These are phyloP conservation scores for Rosa hybrid DNA, from an alignment of 331 rosid genomes.

Conservation along the genomic window DNA sequence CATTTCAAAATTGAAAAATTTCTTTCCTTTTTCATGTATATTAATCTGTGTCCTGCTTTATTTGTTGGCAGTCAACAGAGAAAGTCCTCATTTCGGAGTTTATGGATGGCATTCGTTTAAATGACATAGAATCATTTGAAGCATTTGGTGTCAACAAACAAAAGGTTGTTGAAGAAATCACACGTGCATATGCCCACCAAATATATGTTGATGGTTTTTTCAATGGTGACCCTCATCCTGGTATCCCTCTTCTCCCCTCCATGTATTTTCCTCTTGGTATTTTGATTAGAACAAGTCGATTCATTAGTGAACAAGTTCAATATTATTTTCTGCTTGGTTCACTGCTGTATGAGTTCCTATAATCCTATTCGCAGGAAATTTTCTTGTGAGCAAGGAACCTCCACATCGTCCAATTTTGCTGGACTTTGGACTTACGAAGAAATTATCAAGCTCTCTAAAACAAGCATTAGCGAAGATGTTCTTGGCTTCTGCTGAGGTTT, in stretches of 20 bases:
- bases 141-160: conserved; percentile 81
- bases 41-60: conserved; percentile 29
- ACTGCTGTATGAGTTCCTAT: conserved; percentile 18
- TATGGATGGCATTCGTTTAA: conserved; percentile 97
- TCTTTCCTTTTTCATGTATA: background rate
- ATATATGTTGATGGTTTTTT: conserved; percentile 96
- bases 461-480: conserved; percentile 98
- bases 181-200: conserved; percentile 96
- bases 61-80: conserved; percentile 75
- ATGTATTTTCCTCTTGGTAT: background rate
- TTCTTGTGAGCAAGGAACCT: conserved; percentile 96
- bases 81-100: conserved; percentile 84
- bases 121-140: conserved; percentile 71
- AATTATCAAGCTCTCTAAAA: conserved; percentile 64
- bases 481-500: conserved; percentile 94
- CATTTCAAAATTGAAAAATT: background rate
- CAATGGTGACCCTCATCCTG: conserved; percentile 99
- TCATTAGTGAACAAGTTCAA: background rate
- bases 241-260: conserved; percentile 38
- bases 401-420: conserved; percentile 90
- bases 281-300: background rate
- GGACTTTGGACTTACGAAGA: conserved; percentile 96
- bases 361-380: conserved; percentile 60
- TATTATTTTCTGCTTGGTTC: conserved; percentile 19
- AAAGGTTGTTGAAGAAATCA: conserved; percentile 83